Conservation (phyloP, 1,284 basidiomycete genomes). For the Ustilago cynodontis region DNA sequence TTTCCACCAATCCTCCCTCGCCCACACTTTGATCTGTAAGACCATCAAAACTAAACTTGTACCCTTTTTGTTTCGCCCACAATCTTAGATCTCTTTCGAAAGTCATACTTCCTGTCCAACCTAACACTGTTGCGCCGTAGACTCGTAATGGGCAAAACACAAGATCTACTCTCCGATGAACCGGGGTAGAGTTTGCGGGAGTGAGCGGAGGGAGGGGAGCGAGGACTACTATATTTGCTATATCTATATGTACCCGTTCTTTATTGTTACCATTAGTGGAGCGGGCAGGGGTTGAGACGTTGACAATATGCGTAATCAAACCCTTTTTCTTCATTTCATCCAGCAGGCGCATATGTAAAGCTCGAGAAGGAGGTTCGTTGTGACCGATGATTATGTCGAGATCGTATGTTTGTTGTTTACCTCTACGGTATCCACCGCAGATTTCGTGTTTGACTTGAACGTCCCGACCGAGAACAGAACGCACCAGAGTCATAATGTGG, state of each 20-base stretch:
- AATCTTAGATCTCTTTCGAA: constrained; percentile 61
- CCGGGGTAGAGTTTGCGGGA: background rate
- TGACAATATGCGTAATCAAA: constrained; percentile 52
- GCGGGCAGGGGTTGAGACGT: constrained; percentile 41
- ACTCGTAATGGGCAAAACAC: constrained; percentile 46
- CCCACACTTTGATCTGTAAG: constrained; percentile 26
- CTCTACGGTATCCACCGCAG: constrained; percentile 58
- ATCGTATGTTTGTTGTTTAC: constrained; percentile 54
- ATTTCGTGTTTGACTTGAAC: constrained; percentile 42
- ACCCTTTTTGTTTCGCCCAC: constrained; percentile 47
- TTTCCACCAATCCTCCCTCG: constrained; percentile 38
- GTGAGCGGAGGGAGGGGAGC: constrained; percentile 24
- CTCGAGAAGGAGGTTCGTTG: constrained; percentile 7
- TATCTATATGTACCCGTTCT: constrained; percentile 34
- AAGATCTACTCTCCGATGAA: constrained; percentile 39
- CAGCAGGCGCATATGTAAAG: constrained; percentile 39
- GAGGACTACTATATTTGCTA: constrained; percentile 61
- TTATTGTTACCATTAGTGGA: background rate
- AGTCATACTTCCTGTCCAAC: constrained; percentile 55
- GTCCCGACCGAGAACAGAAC: constrained; percentile 12
- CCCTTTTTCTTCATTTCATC: constrained; percentile 45
- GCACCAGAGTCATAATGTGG: constrained; percentile 38
- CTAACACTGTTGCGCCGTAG: constrained; percentile 58
- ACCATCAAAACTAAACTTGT: constrained; percentile 55
- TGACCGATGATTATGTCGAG: constrained; percentile 60